phyloP scores from a whole-genome alignment of 768 basidiomycete genomes.

The Pleurotus eryngii region DNA sequence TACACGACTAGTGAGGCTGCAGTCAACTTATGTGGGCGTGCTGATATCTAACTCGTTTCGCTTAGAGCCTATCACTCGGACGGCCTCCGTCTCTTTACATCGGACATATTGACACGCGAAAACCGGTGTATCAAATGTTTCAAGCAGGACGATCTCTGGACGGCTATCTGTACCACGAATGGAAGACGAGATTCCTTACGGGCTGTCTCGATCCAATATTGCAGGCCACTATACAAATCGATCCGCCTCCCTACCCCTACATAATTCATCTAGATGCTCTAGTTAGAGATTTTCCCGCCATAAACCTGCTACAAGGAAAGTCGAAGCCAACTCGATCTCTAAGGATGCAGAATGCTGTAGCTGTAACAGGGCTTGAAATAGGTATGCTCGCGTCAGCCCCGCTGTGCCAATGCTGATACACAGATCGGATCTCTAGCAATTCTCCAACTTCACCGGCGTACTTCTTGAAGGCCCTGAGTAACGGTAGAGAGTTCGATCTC shows the following conservation, averaged over 20 bases:
- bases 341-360: constrained; percentile 63
- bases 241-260: constrained; percentile 46
- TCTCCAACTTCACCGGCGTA: constrained; percentile 66
- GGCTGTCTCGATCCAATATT: constrained; percentile 62
- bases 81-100: constrained; percentile 68
- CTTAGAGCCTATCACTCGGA: constrained; percentile 60
- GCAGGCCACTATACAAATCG: constrained; percentile 51
- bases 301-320: constrained; percentile 41
- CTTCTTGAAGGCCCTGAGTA: constrained; percentile 64
- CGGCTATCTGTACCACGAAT: constrained; percentile 57
- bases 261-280: constrained; percentile 51
- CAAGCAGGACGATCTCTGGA: constrained; percentile 40
- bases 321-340: constrained; percentile 45
- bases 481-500: constrained; percentile 50
- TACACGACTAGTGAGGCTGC: constrained; percentile 52
- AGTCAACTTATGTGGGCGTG: too few relatives aligned
- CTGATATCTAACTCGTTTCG: too few relatives aligned
- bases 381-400: constrained; percentile 33
- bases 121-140: constrained; percentile 44
- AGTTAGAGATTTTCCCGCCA: constrained; percentile 55
- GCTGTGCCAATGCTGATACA: neutral
- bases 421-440: constrained; percentile 29
- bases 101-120: constrained; percentile 55
- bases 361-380: constrained; percentile 59
- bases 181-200: constrained; percentile 66